Evolutionary conservation across 2,329 filamentous ascomycete genomes (phyloP).

Genomic region (Metarhizium guizhouense): DNA sequence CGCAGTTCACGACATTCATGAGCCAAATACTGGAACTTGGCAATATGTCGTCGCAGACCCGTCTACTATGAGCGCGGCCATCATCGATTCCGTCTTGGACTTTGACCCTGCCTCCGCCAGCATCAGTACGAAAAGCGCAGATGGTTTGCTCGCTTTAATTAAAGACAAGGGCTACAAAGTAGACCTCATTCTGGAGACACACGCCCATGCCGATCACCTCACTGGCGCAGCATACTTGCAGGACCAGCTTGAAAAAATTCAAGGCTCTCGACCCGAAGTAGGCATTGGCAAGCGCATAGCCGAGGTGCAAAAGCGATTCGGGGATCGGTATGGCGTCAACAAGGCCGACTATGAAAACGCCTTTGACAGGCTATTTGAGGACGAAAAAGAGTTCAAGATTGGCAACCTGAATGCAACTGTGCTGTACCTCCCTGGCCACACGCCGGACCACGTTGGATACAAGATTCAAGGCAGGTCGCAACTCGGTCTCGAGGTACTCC

Average conservation of each 20-base stretch:
- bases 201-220: constrained; percentile 52
- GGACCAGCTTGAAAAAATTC: constrained; percentile 24
- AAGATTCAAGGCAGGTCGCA: constrained; percentile 33
- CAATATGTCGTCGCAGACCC: constrained; percentile 53
- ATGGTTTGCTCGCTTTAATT: constrained; percentile 37
- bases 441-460: constrained; percentile 53
- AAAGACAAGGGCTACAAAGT: constrained; percentile 36
- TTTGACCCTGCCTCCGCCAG: constrained; percentile 33
- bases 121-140: constrained; percentile 43
- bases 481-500: too few species aligned
- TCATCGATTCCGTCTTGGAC: constrained; percentile 56
- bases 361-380: constrained; percentile 45
- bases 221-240: constrained; percentile 52
- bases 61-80: constrained; percentile 34
- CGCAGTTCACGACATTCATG: constrained; percentile 28
- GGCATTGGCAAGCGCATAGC: constrained; percentile 47
- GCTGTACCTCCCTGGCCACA: constrained; percentile 51
- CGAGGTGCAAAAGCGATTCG: constrained; percentile 42
- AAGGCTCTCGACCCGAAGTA: constrained; percentile 31
- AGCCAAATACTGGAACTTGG: constrained; percentile 40
- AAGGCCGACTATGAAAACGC: constrained; percentile 31
- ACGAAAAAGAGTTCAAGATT: constrained; percentile 43
- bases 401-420: constrained; percentile 35
- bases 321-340: constrained; percentile 35
- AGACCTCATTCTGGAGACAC: constrained; percentile 50